Conservation (phyloP, 768 basidiomycete genomes). For the Phanerodontia chrysosporium region DNA sequence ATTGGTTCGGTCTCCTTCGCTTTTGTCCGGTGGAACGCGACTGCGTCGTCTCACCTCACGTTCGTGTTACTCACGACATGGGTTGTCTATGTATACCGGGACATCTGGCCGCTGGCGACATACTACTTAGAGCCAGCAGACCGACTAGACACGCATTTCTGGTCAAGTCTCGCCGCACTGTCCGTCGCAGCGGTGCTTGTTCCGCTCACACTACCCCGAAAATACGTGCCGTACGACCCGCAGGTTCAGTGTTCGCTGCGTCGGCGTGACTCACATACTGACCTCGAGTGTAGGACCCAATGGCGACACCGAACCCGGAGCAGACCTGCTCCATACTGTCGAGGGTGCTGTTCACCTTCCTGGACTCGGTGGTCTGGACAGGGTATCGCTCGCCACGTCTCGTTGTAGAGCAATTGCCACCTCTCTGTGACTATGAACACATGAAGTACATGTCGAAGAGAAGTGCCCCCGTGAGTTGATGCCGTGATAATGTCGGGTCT, state of each 20-base stretch:
- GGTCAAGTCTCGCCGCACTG: constrained; percentile 49
- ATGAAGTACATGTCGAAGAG: constrained; percentile 30
- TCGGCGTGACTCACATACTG: constrained; percentile 15
- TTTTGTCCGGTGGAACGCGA: background rate
- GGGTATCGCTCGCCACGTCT: constrained; percentile 44
- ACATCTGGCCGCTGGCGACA: constrained; percentile 56
- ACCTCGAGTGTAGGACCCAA: constrained; percentile 18
- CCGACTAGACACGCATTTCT: constrained; percentile 40
- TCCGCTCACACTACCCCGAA: constrained; percentile 52
- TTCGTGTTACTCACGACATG: constrained; percentile 21
- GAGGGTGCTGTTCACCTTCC: constrained; percentile 43
- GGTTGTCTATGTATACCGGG: constrained; percentile 50
- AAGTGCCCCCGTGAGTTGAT: constrained; percentile 27
- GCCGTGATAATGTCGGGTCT: constrained; percentile 11
- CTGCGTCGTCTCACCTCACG: background rate
- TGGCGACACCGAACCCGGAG: constrained; percentile 22
- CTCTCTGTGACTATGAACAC: constrained; percentile 44
- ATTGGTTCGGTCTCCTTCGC: background rate
- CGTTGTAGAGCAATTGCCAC: constrained; percentile 38
- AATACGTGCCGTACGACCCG: constrained; percentile 56
- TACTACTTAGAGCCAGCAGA: constrained; percentile 50
- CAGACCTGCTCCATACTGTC: constrained; percentile 28
- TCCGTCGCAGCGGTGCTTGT: constrained; percentile 41
- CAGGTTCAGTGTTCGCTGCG: constrained; percentile 26
- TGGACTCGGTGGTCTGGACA: constrained; percentile 46